A percentile compares a stretch with the other conserved stretches of the same genome.
These are phyloP conservation scores for Colletotrichum trifolii DNA, from an alignment of 2,329 filamentous ascomycete species.

Conservation along the genomic window DNA sequence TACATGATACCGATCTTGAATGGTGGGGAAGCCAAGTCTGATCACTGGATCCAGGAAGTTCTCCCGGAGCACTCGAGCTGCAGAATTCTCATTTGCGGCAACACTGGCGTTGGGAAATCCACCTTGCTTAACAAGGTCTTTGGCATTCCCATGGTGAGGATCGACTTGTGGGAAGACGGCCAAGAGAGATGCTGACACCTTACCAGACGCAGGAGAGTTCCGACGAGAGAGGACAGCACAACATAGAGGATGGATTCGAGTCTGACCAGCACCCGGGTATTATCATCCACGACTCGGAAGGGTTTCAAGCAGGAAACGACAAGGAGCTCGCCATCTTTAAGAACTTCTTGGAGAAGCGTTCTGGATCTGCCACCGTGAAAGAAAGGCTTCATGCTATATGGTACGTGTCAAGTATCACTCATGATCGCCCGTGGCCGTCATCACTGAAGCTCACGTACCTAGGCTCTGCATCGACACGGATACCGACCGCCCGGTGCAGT, in stretches of 20 bases:
- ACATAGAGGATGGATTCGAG: slow-evolving; percentile 43
- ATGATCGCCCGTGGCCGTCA: neutral
- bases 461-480: slow-evolving; percentile 42
- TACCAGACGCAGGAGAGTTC: slow-evolving; percentile 40
- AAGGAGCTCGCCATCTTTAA: slow-evolving; percentile 41
- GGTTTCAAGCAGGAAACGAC: slow-evolving; percentile 41
- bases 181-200: neutral
- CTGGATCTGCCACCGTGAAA: slow-evolving; percentile 22
- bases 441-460: neutral
- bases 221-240: slow-evolving; percentile 40
- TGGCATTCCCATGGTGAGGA: slow-evolving; percentile 37
- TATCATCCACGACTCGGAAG: slow-evolving; percentile 44
- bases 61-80: slow-evolving; percentile 10
- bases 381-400: slow-evolving; percentile 43
- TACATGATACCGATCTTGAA: neutral
- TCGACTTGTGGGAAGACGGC: neutral
- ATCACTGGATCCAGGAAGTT: neutral
- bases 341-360: slow-evolving; percentile 41
- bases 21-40: neutral
- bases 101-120: slow-evolving; percentile 43
- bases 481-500: slow-evolving; percentile 41
- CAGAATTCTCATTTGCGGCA: slow-evolving; percentile 42
- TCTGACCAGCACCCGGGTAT: slow-evolving; percentile 42
- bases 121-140: slow-evolving; percentile 44
- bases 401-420: slow-evolving; percentile 17